Base-by-base conservation (phyloP, 1,284 basidiomycete species). In the Entoloma clypeatum region DNA sequence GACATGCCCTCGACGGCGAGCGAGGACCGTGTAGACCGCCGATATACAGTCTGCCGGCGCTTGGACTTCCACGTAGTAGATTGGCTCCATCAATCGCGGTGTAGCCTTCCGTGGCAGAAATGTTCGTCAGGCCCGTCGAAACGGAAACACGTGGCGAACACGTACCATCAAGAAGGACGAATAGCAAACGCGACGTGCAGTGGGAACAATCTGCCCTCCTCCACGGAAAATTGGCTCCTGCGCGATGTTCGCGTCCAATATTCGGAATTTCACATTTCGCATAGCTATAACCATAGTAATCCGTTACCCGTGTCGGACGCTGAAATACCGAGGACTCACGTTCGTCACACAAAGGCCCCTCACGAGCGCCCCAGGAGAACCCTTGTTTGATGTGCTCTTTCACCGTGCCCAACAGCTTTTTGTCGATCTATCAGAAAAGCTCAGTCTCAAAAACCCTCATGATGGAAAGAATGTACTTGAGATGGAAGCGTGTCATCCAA, bases 1-100 rank as follows among this genome's bases (percentile, higher is more conserved):
- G 51, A 99, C 96, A 64, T 99, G 96, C 7, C 96, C 96, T 63
- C 96, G 81, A 41, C 96, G 84, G 47, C 95, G 81, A 8, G 96
- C 93, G 34, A 99, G 85, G 25, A 99, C 92, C 5, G 93, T 96
- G 66, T 99, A 99, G 21, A 99, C 92, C 4, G 92, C 91, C 11
- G 94, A 94, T 48, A 99, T 95, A 60, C 93, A 95, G 58, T 97
- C 93, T n/a, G 94, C 90, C 1, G 96, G 94, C 7, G 95, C 90
- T 65, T 97, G 93, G 5, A 99, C 93, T 65, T 99, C 96, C 43
- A 99, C 94, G 57, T 90, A 93, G 73, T 96, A 99, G 45, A 99
- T 86, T 1, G 96, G 96, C 63, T 99, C 95, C 82, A 96, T 91
- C 47, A 95, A 65, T 48, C 91, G 79, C 7, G 92, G 92, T 6